phyloP scores from a whole-genome alignment of 768 basidiomycete species.

The Pulveroboletus sp. region DNA sequence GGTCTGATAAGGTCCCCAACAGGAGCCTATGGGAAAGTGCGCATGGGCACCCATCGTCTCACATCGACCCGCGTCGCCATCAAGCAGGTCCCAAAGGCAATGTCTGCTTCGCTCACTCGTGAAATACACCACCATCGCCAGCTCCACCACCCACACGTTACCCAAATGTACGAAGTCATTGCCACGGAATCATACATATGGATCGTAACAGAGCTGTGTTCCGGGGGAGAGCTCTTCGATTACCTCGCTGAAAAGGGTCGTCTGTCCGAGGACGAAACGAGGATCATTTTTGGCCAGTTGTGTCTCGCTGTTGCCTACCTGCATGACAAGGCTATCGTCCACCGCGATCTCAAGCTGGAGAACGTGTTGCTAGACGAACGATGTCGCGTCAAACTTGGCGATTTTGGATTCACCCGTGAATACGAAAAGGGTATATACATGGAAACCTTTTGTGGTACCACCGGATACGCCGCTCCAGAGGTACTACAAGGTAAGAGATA shows the following conservation, averaged over 20 bases:
- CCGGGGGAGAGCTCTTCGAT: conserved; percentile 96
- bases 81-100: conserved; percentile 95
- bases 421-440: conserved; percentile 73
- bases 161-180: conserved; percentile 96
- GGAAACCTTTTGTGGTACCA: conserved; percentile 95
- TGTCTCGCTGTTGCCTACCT: conserved; percentile 91
- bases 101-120: conserved; percentile 87
- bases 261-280: conserved; percentile 77
- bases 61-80: conserved; percentile 91
- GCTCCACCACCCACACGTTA: conserved; percentile 92
- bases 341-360: conserved; percentile 95
- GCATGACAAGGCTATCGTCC: conserved; percentile 90
- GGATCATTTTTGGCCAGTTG: conserved; percentile 90
- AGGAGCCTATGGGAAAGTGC: conserved; percentile 96
- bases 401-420: conserved; percentile 93
- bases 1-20: conserved; percentile 21
- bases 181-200: conserved; percentile 94
- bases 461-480: conserved; percentile 90
- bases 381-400: conserved; percentile 88
- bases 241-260: conserved; percentile 95
- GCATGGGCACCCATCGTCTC: conserved; percentile 89
- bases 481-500: conserved; percentile 88
- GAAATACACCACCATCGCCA: conserved; percentile 99
- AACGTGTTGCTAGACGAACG: conserved; percentile 90
- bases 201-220: conserved; percentile 96